Evolutionary conservation across 1,284 basidiomycete species (phyloP), one percentile per base, ranked within the genome.

Genomic region (Apiotrichum veenhuisii): DNA sequence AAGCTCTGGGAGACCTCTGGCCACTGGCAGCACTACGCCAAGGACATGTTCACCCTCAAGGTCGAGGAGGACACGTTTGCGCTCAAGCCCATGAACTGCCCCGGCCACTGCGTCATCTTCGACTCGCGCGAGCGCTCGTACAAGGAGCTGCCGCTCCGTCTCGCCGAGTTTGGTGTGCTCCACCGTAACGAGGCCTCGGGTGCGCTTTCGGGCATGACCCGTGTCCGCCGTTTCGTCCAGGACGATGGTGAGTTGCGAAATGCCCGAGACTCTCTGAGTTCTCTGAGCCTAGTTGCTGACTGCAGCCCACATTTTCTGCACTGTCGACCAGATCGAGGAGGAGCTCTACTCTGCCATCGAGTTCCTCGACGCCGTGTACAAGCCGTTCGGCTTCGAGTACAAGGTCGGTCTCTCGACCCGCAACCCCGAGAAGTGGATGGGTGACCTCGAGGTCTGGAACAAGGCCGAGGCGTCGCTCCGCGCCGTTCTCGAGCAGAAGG

Each of bases 21-120:
- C 8, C 96, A 98, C 76, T 98, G 91, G 95, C 85, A 91, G 71
- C 96, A 98, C 78, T 96, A 96, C 81, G 85, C 88, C 71, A 94
- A 98, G 60, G 94, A 93, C 78, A 98, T 98, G 96, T 98, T 98
- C 80, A 74, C 82, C 41, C 85, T 98, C 54, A 87, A 91, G 62
- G 80, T 98, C 57, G 96, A 98, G 79, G 97, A 98, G 79, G 94
- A 98, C 78, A 84, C 84, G 70, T 96, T 90, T 84, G 93, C 83
- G 1, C 81, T 95, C 58, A 98, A 98, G 79, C 96, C 96, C 20
- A 99, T 99, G 96, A 99, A 99, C 78, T 98, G 96, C 75, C 96
- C 96, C 0, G 95, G 95, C 11, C 96, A 98, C 77, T 94, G 91
- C 75, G 79, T 98, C 59, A 91, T 98, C 71, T 99, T 98, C 72